Base-by-base conservation (phyloP, 1,284 basidiomycete genomes). In the Pascua guehoae region DNA sequence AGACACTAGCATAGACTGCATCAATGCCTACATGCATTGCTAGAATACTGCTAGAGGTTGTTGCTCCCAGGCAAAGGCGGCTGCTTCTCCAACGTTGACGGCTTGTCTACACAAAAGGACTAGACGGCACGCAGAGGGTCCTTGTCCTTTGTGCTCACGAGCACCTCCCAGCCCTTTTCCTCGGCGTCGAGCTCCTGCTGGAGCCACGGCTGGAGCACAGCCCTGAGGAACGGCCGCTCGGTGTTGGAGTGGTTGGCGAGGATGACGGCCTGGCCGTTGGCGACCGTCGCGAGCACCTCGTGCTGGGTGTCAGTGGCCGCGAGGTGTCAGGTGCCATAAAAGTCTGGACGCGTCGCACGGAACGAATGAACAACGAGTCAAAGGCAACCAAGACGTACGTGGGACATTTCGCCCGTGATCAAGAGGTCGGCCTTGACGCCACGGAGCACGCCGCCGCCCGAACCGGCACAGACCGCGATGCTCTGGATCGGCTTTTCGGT, bases 391-490 rank as follows among this genome's bases (percentile, higher is more conserved):
- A 15, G n/a, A 67, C 86, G 60, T 75, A 90, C 89, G 76, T 94
- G 91, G 32, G 82, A 75, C 89, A 94, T 91, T 75, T 94, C 91
- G n/a, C 91, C 91, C 1, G 91, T 95, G 66, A 91, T 82, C 72
- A 89, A 89, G 32, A 91, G 82, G 72, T 94, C 89, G 44, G 89
- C 89, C 39, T 83, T 77, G 54, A 84, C 81, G 49, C 83, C 86
- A 43, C 81, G 73, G 42, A 95, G 81, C 74, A 91, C 80, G 45
- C 86, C 86, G 2, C 84, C 88, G 37, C 71, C 70, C 49, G 52
- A 86, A 36, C 91, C 91, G 38, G 90, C 91, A 73, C 91, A 93
- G 56, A 95, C 86, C 47, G 88, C 90, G 56, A 93, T 82, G 36
- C 67, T 68, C 66, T 61, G 66, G 53, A 67, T 61, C 8, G 63